Evolutionary conservation across 495 filamentous ascomycete species (phyloP), one percentile per base, ranked within the genome.

Genomic region (Penicillium samsonianum): DNA sequence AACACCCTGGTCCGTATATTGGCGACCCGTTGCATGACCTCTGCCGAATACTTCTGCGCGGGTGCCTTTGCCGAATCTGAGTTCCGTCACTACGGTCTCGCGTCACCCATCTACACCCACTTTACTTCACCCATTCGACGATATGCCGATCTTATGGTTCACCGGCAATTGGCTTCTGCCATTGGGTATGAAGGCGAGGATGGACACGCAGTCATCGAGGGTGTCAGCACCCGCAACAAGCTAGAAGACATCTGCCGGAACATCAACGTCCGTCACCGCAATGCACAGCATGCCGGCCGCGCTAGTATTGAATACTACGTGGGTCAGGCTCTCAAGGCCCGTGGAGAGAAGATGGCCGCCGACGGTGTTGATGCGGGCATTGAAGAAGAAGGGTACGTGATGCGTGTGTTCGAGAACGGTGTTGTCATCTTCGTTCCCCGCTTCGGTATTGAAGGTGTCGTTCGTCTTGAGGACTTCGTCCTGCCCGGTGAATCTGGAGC

Each of bases 11-110:
- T 98, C 66, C 91, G 94, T 61, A 96, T 98, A 75, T 84, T 98
- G 74, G 94, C 94, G 9, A 98, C 95, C 11, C 87, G 94, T 28
- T 98, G 94, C 84, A 98, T 98, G 95, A 96, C 95, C 78, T 92
- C 92, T 31, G 94, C 94, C 56, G 95, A 98, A 73, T 98, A 98
- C 78, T 98, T 98, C 76, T 92, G 89, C 74, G 85, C 91, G 0
- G 94, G 94, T 58, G 92, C 91, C 2, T 91, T 96, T 67, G 84
- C 91, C 0, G 92, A 93, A 69, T 85, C 90, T 1, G 94, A 98
- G 61, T 98, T 95, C 83, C 84, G 92, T 31, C 94, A 98, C 72
- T 98, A 98, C 73, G 95, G 94, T 56, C 82, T 98, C 3, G 94
- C 94, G 0, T 90, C 85, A 9, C 91, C 96, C 61, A 98, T 98